phyloP scores from a whole-genome alignment of 257 asterid species.

The Nemophila menziesii region DNA sequence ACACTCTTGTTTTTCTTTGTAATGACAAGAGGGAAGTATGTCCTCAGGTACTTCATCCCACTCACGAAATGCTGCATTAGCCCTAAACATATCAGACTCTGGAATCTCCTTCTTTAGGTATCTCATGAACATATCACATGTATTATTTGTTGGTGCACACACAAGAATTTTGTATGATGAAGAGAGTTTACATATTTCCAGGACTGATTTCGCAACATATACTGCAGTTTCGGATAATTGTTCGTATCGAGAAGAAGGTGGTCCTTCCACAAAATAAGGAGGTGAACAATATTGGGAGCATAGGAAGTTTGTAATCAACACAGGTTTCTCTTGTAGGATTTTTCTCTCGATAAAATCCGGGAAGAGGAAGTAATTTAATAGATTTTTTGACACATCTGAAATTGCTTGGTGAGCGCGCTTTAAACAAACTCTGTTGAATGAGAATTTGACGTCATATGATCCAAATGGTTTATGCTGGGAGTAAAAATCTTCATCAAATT shows the following conservation, averaged over 20 bases:
- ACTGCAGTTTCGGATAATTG: constrained; percentile 6
- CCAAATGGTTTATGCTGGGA: constrained; percentile 4
- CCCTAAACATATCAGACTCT: too few species aligned
- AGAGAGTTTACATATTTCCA: too few species aligned
- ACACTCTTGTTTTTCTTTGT: too few species aligned
- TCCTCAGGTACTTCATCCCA: too few species aligned
- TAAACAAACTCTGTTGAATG: constrained; percentile 19
- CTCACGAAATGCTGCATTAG: too few species aligned
- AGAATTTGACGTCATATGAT: constrained; percentile 15
- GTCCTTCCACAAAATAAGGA: constrained; percentile 20
- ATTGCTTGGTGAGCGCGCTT: constrained; percentile 17
- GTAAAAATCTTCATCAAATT: constrained; percentile 12
- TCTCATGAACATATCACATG: too few species aligned
- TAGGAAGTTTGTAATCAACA: too few species aligned
- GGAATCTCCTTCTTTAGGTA: too few species aligned
- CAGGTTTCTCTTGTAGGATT: too few species aligned
- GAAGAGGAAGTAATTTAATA: constrained; percentile 11
- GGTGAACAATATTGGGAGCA: constrained; percentile 14
- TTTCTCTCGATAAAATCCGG: constrained; percentile 5
- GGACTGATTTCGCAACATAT: constrained; percentile 6
- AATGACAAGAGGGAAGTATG: too few species aligned
- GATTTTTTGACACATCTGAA: constrained; percentile 4
- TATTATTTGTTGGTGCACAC: too few species aligned
- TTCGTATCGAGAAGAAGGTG: neutral
- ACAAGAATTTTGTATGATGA: too few species aligned